These are phyloP conservation scores for Aureobasidium leucospermi DNA, from an alignment of 2,329 filamentous ascomycete genomes.

Conservation along the genomic window DNA sequence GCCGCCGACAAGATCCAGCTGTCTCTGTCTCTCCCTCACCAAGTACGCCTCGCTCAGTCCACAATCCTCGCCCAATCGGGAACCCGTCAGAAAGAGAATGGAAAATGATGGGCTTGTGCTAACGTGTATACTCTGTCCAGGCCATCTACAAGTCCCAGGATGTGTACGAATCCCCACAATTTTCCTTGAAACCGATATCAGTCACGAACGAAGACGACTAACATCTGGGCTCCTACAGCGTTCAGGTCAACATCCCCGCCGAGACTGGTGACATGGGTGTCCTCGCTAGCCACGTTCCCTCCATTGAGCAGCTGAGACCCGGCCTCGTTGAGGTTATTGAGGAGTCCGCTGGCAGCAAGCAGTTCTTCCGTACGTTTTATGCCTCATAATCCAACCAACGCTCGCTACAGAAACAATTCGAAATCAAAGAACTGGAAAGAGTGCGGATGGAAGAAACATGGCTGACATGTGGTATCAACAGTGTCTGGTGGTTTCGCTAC, in stretches of 20 bases:
- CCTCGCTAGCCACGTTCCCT: constrained; percentile 96
- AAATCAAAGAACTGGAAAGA: background rate
- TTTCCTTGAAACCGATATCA: constrained; percentile 1
- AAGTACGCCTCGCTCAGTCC: constrained; percentile 58
- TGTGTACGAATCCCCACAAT: constrained; percentile 48
- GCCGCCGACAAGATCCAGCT: constrained; percentile 73
- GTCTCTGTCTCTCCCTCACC: constrained; percentile 93
- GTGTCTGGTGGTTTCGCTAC: constrained; percentile 96
- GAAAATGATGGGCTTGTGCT: constrained; percentile 15
- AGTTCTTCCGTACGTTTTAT: constrained; percentile 84
- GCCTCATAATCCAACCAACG: constrained; percentile 9
- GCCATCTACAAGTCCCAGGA: constrained; percentile 63
- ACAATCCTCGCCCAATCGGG: background rate
- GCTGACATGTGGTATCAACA: constrained; percentile 31
- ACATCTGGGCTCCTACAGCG: constrained; percentile 50
- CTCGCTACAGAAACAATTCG: background rate
- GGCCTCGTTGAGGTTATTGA: constrained; percentile 92
- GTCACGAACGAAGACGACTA: background rate
- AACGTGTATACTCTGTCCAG: constrained; percentile 32
- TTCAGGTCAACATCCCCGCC: constrained; percentile 98
- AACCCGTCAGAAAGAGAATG: background rate
- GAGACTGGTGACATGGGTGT: constrained; percentile 99
- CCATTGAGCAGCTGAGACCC: constrained; percentile 97
- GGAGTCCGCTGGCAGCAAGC: constrained; percentile 83
- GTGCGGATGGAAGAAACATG: background rate